These are phyloP conservation scores for Phaffomyces thermotolerans DNA, from an alignment of 805 yeast genomes.

Conservation along the genomic window DNA sequence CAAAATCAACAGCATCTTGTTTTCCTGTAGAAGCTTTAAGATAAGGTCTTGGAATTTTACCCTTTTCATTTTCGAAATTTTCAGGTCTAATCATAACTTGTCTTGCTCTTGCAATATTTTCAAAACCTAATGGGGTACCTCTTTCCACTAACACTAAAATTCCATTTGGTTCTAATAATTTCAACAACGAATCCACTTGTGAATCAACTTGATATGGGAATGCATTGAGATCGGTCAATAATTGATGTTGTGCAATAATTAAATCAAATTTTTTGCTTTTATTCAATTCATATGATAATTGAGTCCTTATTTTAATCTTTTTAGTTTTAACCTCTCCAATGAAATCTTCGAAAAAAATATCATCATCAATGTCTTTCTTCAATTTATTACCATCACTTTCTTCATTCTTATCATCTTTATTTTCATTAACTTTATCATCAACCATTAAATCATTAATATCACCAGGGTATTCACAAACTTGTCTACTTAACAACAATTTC, in stretches of 20 bases:
- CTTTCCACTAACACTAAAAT: conserved; percentile 74
- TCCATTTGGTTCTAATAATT: conserved; percentile 69
- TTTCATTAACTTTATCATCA: conserved; percentile 7
- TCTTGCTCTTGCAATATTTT: conserved; percentile 81
- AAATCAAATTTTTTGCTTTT: conserved; percentile 55
- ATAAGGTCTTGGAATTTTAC: conserved; percentile 67
- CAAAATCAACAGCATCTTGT: conserved; percentile 2
- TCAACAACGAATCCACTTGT: conserved; percentile 50
- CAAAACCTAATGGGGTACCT: conserved; percentile 88
- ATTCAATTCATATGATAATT: conserved; percentile 46
- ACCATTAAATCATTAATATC: conserved; percentile 14
- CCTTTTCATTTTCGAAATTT: conserved; percentile 42
- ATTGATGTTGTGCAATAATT: conserved; percentile 75
- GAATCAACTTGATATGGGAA: conserved; percentile 73
- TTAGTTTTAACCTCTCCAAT: conserved; percentile 52
- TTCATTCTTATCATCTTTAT: neutral
- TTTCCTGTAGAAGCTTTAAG: conserved; percentile 39
- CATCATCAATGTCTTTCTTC: conserved; percentile 12
- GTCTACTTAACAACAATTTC: conserved; percentile 65
- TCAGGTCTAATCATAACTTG: conserved; percentile 89
- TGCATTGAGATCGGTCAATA: conserved; percentile 49
- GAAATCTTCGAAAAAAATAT: conserved; percentile 26
- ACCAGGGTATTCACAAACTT: conserved; percentile 40
- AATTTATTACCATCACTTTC: no score
- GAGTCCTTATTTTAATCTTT: conserved; percentile 46